phyloP scores from a whole-genome alignment of 1,284 basidiomycete species.

The Trametes versicolor region DNA sequence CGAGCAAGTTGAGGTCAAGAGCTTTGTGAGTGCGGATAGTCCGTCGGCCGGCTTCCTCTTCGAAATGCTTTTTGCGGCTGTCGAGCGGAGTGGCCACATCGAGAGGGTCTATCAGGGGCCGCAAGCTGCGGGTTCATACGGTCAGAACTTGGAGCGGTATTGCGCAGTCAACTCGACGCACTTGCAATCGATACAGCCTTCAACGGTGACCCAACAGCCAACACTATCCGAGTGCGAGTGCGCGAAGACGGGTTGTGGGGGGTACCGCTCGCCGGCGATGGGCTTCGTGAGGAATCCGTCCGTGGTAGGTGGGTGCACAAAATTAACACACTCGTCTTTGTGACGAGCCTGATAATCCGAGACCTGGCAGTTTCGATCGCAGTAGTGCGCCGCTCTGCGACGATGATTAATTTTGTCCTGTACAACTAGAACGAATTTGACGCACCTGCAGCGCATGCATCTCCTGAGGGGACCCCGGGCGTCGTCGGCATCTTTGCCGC shows the following conservation, averaged over 20 bases:
- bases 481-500: conserved; percentile 16
- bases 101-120: conserved; percentile 5
- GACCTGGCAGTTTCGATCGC: conserved; percentile 26
- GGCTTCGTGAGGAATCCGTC: conserved; percentile 22
- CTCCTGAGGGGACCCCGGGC: conserved; percentile 18
- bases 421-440: background rate
- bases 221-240: conserved; percentile 22
- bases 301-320: conserved; percentile 23
- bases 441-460: conserved; percentile 32
- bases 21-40: conserved; percentile 24
- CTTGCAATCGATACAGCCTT: conserved; percentile 26
- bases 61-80: conserved; percentile 12
- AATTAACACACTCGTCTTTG: conserved; percentile 29
- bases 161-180: conserved; percentile 10
- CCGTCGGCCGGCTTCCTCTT: background rate
- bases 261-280: conserved; percentile 10
- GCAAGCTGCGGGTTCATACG: conserved; percentile 8
- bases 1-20: conserved; percentile 13
- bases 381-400: conserved; percentile 25
- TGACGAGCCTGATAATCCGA: conserved; percentile 27
- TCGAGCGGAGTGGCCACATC: background rate
- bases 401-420: background rate
- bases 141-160: background rate
- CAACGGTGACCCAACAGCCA: conserved; percentile 28
- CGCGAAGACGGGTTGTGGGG: conserved; percentile 26